Conservation (phyloP, 257 asterid species). For the Solanum virginianum region DNA sequence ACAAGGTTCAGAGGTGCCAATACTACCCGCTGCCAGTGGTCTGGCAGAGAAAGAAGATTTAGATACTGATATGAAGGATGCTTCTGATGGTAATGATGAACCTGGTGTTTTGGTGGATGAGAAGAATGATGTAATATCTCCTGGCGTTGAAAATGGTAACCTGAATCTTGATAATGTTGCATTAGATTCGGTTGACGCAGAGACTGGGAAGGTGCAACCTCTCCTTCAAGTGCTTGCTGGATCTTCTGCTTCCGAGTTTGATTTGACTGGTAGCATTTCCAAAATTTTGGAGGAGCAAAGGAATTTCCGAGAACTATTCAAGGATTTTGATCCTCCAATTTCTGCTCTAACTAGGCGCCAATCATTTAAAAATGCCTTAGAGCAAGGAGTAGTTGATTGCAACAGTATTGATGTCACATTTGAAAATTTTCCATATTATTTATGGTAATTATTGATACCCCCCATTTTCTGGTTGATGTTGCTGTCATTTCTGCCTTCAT, state of each 20-base stretch:
- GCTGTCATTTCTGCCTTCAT: not conserved
- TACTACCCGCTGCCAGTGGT: conserved; percentile 52
- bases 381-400: conserved; percentile 47
- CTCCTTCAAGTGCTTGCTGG: conserved; percentile 34
- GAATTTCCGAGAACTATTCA: conserved; percentile 29
- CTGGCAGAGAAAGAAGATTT: conserved; percentile 32
- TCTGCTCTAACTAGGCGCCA: conserved; percentile 49
- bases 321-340: conserved; percentile 48
- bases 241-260: conserved; percentile 39
- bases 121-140: conserved; percentile 31
- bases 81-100: conserved; percentile 35
- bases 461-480: not conserved
- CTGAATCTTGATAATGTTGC: conserved; percentile 15
- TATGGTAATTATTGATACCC: conserved; percentile 36
- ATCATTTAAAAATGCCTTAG: conserved; percentile 57
- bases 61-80: conserved; percentile 51
- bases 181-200: conserved; percentile 31
- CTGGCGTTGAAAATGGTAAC: conserved; percentile 30
- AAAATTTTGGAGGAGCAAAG: conserved; percentile 43
- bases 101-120: conserved; percentile 15
- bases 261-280: conserved; percentile 37
- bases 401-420: conserved; percentile 51
- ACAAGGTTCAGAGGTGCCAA: conserved; percentile 45
- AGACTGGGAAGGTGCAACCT: conserved; percentile 49
- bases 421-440: conserved; percentile 75